Percentiles rank a stretch among this genome's conserved stretches.
Conservation (phyloP, 768 basidiomycete species). For the Leucocoprinus leucothites region DNA sequence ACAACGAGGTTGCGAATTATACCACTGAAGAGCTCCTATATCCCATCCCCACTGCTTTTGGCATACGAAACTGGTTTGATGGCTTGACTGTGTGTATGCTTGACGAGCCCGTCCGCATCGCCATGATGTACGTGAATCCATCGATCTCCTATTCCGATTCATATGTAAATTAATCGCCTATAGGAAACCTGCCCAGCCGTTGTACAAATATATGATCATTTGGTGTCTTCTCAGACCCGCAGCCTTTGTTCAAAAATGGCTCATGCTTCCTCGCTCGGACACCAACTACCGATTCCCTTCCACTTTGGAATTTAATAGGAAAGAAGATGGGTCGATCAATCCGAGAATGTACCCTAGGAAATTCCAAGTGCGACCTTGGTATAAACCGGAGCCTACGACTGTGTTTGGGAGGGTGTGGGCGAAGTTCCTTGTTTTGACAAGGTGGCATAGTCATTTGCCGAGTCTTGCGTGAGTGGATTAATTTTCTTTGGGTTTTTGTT, state of each 20-base stretch:
- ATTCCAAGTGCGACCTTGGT: conserved; percentile 41
- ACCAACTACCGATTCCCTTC: conserved; percentile 19
- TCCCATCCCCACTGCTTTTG: conserved; percentile 32
- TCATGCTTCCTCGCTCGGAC: conserved; percentile 34
- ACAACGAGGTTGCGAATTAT: conserved; percentile 33
- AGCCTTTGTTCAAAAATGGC: conserved; percentile 32
- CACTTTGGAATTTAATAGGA: conserved; percentile 19
- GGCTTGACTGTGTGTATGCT: conserved; percentile 34
- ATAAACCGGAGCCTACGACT: conserved; percentile 32
- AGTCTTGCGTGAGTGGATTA: conserved; percentile 27
- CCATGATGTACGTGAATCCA: conserved; percentile 40
- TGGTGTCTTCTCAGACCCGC: conserved; percentile 19
- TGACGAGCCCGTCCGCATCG: conserved; percentile 41
- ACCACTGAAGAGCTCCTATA: conserved; percentile 41
- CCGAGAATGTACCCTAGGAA: conserved; percentile 33
- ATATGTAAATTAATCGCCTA: neutral
- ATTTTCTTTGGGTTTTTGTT: neutral
- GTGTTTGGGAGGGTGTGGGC: conserved; percentile 26
- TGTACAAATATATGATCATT: conserved; percentile 27
- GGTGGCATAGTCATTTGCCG: conserved; percentile 35
- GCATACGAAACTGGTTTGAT: conserved; percentile 33
- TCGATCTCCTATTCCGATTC: neutral
- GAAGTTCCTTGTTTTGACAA: conserved; percentile 28
- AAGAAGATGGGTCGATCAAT: conserved; percentile 18
- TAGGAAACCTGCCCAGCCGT: conserved; percentile 37